phyloP scores from a whole-genome alignment of 257 asterid genomes.

The Penstemon davidsonii region DNA sequence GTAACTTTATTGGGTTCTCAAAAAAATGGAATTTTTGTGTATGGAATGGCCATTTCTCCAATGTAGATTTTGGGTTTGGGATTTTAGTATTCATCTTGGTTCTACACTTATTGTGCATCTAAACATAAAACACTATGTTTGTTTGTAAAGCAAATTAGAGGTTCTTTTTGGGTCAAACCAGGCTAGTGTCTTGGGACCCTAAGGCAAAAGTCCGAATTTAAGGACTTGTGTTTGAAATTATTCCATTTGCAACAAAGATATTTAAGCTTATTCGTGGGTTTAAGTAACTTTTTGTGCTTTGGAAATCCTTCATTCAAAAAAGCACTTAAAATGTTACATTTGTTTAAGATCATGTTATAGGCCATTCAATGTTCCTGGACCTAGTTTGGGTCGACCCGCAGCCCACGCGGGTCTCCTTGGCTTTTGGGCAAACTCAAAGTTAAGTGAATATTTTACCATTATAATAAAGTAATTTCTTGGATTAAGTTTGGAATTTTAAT shows the following conservation, averaged over 20 bases:
- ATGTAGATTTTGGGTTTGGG: slow-evolving; percentile 41
- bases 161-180: slow-evolving; percentile 46
- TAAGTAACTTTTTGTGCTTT: slow-evolving; percentile 33
- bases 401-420: no score
- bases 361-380: no score
- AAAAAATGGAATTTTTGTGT: slow-evolving; percentile 28
- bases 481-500: no score
- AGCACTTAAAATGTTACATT: neutral
- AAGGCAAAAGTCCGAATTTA: slow-evolving; percentile 50
- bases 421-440: no score
- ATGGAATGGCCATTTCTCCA: slow-evolving; percentile 34
- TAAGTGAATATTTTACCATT: no score
- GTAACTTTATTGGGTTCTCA: slow-evolving; percentile 40
- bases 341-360: no score
- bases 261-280: slow-evolving; percentile 20
- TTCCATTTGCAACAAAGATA: slow-evolving; percentile 19
- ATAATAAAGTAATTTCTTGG: no score
- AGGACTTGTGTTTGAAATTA: slow-evolving; percentile 36
- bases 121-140: slow-evolving; percentile 32
- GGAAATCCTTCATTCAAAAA: slow-evolving; percentile 31
- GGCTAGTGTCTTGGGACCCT: slow-evolving; percentile 47
- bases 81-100: slow-evolving; percentile 18
- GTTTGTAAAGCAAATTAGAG: slow-evolving; percentile 5
- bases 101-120: slow-evolving; percentile 24
- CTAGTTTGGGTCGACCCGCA: no score